A percentile compares a stretch with the other conserved stretches of the same genome.
These are phyloP conservation scores for Talaromyces amestolkiae DNA, from an alignment of 2,329 filamentous ascomycete genomes.

Conservation along the genomic window DNA sequence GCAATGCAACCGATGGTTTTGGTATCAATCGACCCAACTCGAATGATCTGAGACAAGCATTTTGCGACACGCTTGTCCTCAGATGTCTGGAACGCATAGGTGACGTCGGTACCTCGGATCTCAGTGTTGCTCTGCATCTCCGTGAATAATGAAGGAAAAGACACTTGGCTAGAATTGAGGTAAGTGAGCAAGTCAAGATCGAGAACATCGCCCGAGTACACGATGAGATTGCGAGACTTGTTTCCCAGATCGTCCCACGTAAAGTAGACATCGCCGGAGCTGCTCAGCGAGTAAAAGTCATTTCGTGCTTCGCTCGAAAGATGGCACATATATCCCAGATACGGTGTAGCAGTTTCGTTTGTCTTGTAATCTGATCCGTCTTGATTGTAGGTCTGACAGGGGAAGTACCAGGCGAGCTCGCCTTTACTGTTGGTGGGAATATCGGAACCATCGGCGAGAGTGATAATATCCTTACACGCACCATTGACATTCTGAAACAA, in stretches of 20 bases:
- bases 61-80: slow-evolving; percentile 77
- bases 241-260: slow-evolving; percentile 95
- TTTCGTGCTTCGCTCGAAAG: slow-evolving; percentile 67
- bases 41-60: slow-evolving; percentile 91
- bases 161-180: slow-evolving; percentile 82
- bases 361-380: slow-evolving; percentile 73
- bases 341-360: slow-evolving; percentile 72
- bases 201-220: slow-evolving; percentile 91
- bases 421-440: slow-evolving; percentile 72
- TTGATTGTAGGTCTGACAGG: slow-evolving; percentile 86
- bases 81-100: slow-evolving; percentile 76
- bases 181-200: slow-evolving; percentile 84
- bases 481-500: slow-evolving; percentile 98
- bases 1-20: slow-evolving; percentile 97
- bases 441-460: slow-evolving; percentile 64
- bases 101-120: slow-evolving; percentile 82
- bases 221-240: slow-evolving; percentile 79
- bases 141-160: slow-evolving; percentile 72
- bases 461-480: slow-evolving; percentile 89
- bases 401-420: slow-evolving; percentile 94
- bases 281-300: slow-evolving; percentile 70
- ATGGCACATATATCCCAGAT: slow-evolving; percentile 85
- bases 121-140: slow-evolving; percentile 69
- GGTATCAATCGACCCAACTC: slow-evolving; percentile 92
- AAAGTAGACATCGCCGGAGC: slow-evolving; percentile 86